phyloP scores from a whole-genome alignment of 2,329 filamentous ascomycete species.

The Aspergillus ochraceoroseus region DNA sequence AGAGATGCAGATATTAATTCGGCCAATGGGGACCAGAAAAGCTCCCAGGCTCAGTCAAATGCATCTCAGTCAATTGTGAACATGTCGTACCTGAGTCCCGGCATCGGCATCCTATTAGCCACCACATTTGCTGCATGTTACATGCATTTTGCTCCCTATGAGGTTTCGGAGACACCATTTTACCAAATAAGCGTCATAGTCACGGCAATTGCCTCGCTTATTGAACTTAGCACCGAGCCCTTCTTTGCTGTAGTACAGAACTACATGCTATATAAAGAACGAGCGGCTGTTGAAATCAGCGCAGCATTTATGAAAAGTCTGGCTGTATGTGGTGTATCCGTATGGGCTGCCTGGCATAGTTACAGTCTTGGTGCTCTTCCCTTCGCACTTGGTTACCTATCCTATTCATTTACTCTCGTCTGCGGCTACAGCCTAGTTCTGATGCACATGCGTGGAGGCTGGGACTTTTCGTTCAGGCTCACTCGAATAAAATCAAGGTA shows the following conservation, averaged over 20 bases:
- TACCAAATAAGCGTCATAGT: conserved; percentile 54
- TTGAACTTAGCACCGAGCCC: conserved; percentile 82
- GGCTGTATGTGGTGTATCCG: conserved; percentile 65
- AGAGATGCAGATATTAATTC: conserved; percentile 11
- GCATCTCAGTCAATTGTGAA: conserved; percentile 74
- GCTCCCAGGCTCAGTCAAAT: conserved; percentile 23
- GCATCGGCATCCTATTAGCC: conserved; percentile 62
- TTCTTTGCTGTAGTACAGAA: conserved; percentile 84
- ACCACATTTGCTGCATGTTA: conserved; percentile 64
- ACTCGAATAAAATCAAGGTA: conserved; percentile 44
- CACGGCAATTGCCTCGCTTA: conserved; percentile 54
- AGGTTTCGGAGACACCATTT: conserved; percentile 56
- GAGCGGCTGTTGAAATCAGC: conserved; percentile 75
- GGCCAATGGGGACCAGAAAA: conserved; percentile 11
- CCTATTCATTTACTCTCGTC: conserved; percentile 66
- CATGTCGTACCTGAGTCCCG: conserved; percentile 72
- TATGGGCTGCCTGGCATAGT: conserved; percentile 54
- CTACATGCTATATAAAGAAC: conserved; percentile 69
- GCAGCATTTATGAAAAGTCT: conserved; percentile 75
- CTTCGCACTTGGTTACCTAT: conserved; percentile 80
- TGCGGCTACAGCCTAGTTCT: conserved; percentile 64
- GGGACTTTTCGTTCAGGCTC: conserved; percentile 65
- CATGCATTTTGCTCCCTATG: conserved; percentile 50
- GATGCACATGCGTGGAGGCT: conserved; percentile 50
- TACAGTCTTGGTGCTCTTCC: conserved; percentile 69